Percentiles rank a stretch among this genome's conserved stretches.
phyloP scores from a whole-genome alignment of 768 basidiomycete species.

The Tubosaeta sp. region DNA sequence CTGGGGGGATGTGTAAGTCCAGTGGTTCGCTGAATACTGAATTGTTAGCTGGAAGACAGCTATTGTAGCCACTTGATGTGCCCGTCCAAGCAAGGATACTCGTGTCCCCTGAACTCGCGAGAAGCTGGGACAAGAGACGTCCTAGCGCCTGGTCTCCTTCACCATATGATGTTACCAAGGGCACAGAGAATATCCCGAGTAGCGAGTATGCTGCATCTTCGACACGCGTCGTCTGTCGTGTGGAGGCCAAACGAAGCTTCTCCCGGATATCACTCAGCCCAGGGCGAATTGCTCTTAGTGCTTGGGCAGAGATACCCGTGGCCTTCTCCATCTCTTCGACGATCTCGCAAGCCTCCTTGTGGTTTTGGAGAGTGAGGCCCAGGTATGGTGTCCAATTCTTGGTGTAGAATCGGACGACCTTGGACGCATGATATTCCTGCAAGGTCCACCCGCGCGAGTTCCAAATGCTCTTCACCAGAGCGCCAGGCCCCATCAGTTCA shows the following conservation, averaged over 20 bases:
- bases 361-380: not conserved
- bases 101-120: conserved; percentile 2
- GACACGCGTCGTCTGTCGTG: not conserved
- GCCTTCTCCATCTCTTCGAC: not conserved
- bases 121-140: conserved; percentile 1
- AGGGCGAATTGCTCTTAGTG: conserved; percentile 1
- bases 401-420: not conserved
- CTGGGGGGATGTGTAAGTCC: not conserved
- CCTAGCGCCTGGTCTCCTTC: conserved; percentile 4
- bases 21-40: not conserved
- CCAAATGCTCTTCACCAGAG: not conserved
- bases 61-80: not conserved
- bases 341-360: not conserved
- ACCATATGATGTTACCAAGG: not conserved
- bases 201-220: not conserved
- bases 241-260: not conserved
- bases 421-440: not conserved
- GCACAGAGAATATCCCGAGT: not conserved
- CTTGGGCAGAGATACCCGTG: not conserved
- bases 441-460: not conserved
- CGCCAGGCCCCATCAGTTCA: not conserved
- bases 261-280: not conserved
- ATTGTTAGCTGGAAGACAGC: not conserved
- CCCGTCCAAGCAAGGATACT: conserved; percentile 8
- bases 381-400: not conserved